Evolutionary conservation across 2,329 filamentous ascomycete genomes (phyloP), one percentile per base, ranked within the genome.

Genomic region (Lanzia echinophila): DNA sequence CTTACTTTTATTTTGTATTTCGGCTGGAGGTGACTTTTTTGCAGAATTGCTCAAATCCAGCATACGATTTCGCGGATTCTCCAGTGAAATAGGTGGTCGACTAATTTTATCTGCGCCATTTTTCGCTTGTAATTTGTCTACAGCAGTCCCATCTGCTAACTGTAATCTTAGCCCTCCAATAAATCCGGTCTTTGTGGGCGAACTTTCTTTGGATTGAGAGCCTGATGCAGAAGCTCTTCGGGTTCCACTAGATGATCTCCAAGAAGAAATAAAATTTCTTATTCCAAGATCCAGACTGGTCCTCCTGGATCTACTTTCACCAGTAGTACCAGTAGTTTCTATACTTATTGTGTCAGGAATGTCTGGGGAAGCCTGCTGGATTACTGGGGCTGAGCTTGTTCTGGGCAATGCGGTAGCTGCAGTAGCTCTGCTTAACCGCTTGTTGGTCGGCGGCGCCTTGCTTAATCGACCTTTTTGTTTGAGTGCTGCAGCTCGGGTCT

Each of bases 81-180:
- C 22, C 10, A 53, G 43, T 15, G 50, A 53, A 12, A 53, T 33
- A 20, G 50, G 50, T 7, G 50, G 50, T 6, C 50, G 50, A 24
- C 50, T 53, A 8, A 36, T 36, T 8, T 19, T 53, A 47, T n/a
- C 12, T 38, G 36, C 24, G 6, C 43, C 22, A 13, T 5, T 24
- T 8, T 31, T 47, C 38, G 12, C 33, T 10, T 53, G 46, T 12
- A 24, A 33, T 42, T 47, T 53, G 19, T 20, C 28, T 7, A 39
- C 44, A 28, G 53, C 43, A n/a, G 51, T 55, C 39, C 64, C 61
- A 44, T 62, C 57, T 6, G 58, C 61, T 28, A 63, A 57, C 43
- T 62, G 59, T 2, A 68, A 58, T 48, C 66, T 68, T 10, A 68
- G 39, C 24, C 66, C 66, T 17, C 65, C 66, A 41, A 67, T 64